Evolutionary conservation across 108 stramenopile genomes (phyloP).

Genomic region (Nitzschia putrida): DNA sequence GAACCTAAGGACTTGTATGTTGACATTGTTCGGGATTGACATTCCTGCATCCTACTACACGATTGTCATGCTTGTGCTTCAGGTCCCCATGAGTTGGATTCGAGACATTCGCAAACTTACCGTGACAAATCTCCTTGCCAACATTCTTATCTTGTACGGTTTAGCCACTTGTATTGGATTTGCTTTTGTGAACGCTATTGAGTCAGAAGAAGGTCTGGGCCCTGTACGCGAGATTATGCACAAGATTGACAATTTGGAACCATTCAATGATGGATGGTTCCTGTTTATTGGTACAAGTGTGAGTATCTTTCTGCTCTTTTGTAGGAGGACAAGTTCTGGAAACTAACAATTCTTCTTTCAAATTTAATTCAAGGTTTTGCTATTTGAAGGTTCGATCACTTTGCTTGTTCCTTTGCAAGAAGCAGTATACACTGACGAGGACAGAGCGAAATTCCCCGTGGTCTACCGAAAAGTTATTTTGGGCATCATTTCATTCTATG

Average conservation of each 20-base stretch:
- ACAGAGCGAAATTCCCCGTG: constrained; percentile 53
- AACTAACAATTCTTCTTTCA: not conserved
- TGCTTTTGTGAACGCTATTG: constrained; percentile 39
- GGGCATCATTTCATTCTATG: constrained; percentile 65
- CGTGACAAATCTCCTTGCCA: constrained; percentile 67
- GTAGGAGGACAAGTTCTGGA: not conserved
- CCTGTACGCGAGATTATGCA: constrained; percentile 25
- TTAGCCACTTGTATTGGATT: constrained; percentile 53
- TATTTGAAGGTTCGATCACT: constrained; percentile 56
- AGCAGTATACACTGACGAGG: constrained; percentile 51
- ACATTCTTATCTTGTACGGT: constrained; percentile 64
- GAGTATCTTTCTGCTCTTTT: not conserved
- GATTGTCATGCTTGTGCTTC: constrained; percentile 50
- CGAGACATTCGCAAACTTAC: constrained; percentile 67
- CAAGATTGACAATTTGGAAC: constrained; percentile 19
- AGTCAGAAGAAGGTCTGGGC: constrained; percentile 14
- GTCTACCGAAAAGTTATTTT: constrained; percentile 56
- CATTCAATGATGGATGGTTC: constrained; percentile 55
- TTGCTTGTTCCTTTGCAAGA: constrained; percentile 74
- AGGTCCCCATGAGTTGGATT: constrained; percentile 70
- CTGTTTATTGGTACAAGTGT: constrained; percentile 70
- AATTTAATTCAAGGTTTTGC: not conserved
- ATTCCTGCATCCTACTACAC: constrained; percentile 42
- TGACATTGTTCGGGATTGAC: constrained; percentile 17
- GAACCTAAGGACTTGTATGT: constrained; percentile 42